Evolutionary conservation across 441 rosid species (phyloP), one percentile per base, ranked within the genome.

Genomic region (Arabidopsis lyrata): DNA sequence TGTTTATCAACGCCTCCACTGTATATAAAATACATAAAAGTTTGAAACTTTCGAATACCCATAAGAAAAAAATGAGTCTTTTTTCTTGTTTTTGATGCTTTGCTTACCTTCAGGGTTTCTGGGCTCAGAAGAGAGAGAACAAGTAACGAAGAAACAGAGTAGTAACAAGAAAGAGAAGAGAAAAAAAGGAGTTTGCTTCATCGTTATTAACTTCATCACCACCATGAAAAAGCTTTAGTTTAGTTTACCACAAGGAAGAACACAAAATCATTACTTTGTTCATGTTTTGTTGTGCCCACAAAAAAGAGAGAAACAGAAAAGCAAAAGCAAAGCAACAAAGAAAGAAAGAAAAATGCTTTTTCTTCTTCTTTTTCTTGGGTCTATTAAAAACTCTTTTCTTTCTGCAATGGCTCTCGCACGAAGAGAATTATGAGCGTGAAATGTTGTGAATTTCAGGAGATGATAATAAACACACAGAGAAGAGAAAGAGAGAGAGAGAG

Each of bases 1-100:
- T 74, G 62, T 82, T 83, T 64, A 91, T 86, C 86, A 93, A 67
- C 38, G 97, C 96, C 42, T 87, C 97, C 82, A 93, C 98, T 93
- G 78, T 29, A 20, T 20, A 20, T 20, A 20, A 20, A 20, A 20
- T 1, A 41, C 27, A 36, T 14, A n/a, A 44, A 66, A 38, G 1
- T 73, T 56, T 12, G 34, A 58, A 66, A n/a, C 8, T 59, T 44
- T 63, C 47, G 29, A 35, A 18, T 35, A 61, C 52, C 32, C 6
- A 65, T 35, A 59, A 69, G 29, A 18, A 49, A 3, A 13, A 59
- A 2, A 7, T 0, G 11, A 39, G 20, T 62, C 34, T 20, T 12
- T 53, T 50, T 12, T 31, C 3, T 7, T 8, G 36, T 3, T 24
- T 47, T 45, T 58, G 0, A 42, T 14, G 63, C 8, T 47, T 20